Conservation (phyloP, 2,329 filamentous ascomycete genomes). For the Xylaria polymorpha region DNA sequence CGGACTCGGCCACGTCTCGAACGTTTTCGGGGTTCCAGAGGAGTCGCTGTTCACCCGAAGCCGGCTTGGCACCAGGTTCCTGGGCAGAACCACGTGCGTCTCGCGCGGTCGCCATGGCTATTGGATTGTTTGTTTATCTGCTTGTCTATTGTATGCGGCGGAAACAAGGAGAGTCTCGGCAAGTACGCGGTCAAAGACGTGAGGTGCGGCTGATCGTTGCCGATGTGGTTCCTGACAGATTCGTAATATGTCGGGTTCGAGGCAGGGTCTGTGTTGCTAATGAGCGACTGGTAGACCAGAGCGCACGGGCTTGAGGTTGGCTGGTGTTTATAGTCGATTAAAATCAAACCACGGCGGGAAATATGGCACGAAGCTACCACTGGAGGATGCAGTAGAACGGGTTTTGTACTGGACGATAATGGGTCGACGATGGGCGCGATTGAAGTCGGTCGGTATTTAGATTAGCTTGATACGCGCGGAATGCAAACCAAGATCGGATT, state of each 20-base stretch:
- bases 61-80: constrained; percentile 41
- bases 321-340: neutral
- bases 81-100: constrained; percentile 43
- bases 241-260: neutral
- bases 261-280: neutral
- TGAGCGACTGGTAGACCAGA: neutral
- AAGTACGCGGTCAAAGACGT: neutral
- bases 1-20: constrained; percentile 93
- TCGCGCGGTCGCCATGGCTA: constrained; percentile 43
- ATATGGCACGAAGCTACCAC: neutral
- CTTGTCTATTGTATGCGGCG: no score
- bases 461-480: neutral
- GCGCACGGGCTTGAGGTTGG: neutral
- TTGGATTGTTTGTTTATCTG: neutral
- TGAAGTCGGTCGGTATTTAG: no score
- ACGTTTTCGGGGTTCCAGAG: constrained; percentile 98
- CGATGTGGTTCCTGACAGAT: neutral
- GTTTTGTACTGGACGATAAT: no score
- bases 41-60: constrained; percentile 52
- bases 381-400: neutral
- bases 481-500: neutral
- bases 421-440: neutral
- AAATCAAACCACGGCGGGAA: neutral
- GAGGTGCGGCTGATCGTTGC: neutral
- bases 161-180: neutral